These are phyloP conservation scores for Collybia mongolica DNA, from an alignment of 768 basidiomycete species.

Conservation along the genomic window DNA sequence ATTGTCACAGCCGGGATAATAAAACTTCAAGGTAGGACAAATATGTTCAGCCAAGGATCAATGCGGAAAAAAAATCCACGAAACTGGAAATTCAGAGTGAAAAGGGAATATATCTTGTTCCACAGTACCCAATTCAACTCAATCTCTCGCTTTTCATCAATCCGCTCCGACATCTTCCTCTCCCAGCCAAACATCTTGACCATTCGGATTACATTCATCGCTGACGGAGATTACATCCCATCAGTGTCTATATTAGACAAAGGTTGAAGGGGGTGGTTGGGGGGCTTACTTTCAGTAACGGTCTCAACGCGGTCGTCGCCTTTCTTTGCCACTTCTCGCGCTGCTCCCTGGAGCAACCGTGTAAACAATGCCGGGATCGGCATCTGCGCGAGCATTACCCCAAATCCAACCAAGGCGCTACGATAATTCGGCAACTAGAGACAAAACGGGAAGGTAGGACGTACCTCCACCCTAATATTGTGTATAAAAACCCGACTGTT, in stretches of 20 bases:
- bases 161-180: constrained; percentile 46
- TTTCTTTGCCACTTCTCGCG: constrained; percentile 47
- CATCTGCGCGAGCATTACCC: constrained; percentile 43
- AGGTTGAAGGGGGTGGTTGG: constrained; percentile 5
- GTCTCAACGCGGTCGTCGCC: constrained; percentile 56
- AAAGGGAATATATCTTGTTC: constrained; percentile 45
- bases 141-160: constrained; percentile 56
- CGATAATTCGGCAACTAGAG: background rate
- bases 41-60: background rate
- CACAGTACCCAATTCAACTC: constrained; percentile 57
- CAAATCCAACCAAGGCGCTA: constrained; percentile 58
- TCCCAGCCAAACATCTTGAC: constrained; percentile 73
- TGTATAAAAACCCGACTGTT: constrained; percentile 41
- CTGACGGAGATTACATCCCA: constrained; percentile 29
- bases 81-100: constrained; percentile 42
- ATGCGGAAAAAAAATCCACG: constrained; percentile 6
- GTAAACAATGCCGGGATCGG: constrained; percentile 57
- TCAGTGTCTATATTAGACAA: background rate
- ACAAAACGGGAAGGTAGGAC: background rate
- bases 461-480: constrained; percentile 45
- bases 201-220: constrained; percentile 57
- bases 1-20: constrained; percentile 62
- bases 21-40: constrained; percentile 32
- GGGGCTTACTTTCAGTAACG: constrained; percentile 54
- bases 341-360: constrained; percentile 40